Base-by-base conservation (phyloP, 1,139 yeast species). In the Yamadazyma blattariae region DNA sequence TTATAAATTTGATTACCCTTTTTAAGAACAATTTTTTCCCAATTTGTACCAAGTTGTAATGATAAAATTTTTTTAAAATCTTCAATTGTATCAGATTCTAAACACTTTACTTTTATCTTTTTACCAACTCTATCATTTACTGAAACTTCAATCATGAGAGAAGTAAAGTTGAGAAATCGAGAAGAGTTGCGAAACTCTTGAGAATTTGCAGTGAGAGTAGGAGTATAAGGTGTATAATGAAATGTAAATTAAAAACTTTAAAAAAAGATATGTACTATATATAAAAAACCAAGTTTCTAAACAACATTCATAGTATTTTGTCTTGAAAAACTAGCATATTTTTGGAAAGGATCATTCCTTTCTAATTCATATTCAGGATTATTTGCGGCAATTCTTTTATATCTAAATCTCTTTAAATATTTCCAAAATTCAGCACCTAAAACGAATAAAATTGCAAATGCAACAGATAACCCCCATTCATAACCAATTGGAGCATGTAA, bases 31-130 rank as follows among this genome's bases (percentile, higher is more conserved):
- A 68, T 45, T 56, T 87, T 87, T 26, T 79, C 84, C 30, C 75
- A 65, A 1, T 80, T 64, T 1, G 90, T 83, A 3, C 96, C 96
- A 14, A 87, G 75, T 54, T 90, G 97, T 14, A 88, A 67, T 0
- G 92, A 82, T 13, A 94, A 61, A 9, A 92, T 76, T 55, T 83
- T 81, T 64, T 94, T 92, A 58, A 92, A 81, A 51, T 94, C 98
- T 4, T 94, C 97, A n/a, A 92, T 72, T 0, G 92, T 75, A 55
- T 92, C 98, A 8, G 81, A 81, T 3, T 82, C 83, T 14, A 90
- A 70, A 52, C 96, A 88, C 61, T 88, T 90, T 34, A 90, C 97
- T 36, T 76, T 72, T 29, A 89, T 83, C 54, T 87, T 88, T 61
- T 87, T 87, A 1, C 98, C 98, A 14, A 92, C 70, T 46, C 96